A percentile compares a stretch with the other conserved stretches of the same genome.
These are phyloP conservation scores for Tetradesmus lagerheimii DNA, from an alignment of 139 green algal species.

Conservation along the genomic window DNA sequence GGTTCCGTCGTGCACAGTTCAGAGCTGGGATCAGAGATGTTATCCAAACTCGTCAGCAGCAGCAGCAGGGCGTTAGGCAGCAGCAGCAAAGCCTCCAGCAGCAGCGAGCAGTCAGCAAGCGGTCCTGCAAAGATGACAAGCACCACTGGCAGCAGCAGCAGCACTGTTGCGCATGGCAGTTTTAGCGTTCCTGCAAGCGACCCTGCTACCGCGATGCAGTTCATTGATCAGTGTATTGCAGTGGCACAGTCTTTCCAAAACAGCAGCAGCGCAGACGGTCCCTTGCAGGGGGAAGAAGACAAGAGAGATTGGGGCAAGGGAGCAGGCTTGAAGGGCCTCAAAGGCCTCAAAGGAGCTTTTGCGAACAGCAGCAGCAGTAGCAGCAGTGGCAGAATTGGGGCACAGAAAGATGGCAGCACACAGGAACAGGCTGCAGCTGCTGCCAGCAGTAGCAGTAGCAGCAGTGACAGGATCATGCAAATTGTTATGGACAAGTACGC, in stretches of 20 bases:
- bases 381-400: neutral
- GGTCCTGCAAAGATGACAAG: neutral
- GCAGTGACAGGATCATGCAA: neutral
- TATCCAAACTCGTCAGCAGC: neutral
- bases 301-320: neutral
- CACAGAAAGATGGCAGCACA: too few relatives aligned
- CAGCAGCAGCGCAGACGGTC: neutral
- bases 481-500: neutral
- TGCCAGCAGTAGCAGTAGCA: neutral
- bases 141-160: conserved; percentile 10
- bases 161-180: neutral
- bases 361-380: neutral
- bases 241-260: neutral
- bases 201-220: neutral
- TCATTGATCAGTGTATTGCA: too few relatives aligned
- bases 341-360: neutral
- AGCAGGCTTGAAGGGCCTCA: neutral
- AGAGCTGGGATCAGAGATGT: too few relatives aligned
- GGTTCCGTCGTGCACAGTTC: too few relatives aligned
- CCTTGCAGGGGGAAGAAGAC: neutral
- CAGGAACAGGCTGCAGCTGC: neutral
- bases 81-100: neutral
- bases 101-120: neutral
- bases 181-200: neutral
- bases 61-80: neutral